Conservation (phyloP, 768 basidiomycete genomes). For the Phanerodontia chrysosporium region DNA sequence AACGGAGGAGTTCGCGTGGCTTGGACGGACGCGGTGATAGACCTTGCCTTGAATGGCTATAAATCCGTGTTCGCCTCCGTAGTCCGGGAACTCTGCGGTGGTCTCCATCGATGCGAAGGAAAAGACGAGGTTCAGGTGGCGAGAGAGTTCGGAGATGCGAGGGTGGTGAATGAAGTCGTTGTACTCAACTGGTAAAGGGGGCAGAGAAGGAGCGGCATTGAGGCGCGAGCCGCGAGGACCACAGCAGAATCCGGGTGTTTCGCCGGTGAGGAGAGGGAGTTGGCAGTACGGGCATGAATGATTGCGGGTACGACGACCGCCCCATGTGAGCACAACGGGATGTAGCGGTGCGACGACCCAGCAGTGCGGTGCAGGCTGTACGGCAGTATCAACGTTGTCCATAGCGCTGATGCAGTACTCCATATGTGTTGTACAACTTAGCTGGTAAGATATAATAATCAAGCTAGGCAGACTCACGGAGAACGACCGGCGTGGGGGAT, state of each 20-base stretch:
- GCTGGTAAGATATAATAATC: too few relatives aligned
- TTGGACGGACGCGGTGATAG: constrained; percentile 29
- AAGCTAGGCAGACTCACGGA: too few relatives aligned
- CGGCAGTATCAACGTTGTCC: too few relatives aligned
- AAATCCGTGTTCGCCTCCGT: constrained; percentile 13
- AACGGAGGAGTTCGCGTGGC: constrained; percentile 24
- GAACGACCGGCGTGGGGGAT: too few relatives aligned
- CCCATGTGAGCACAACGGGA: too few relatives aligned
- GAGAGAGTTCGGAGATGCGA: constrained; percentile 23
- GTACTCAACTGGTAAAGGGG: constrained; percentile 26
- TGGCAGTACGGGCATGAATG: constrained; percentile 23
- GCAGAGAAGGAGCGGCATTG: constrained; percentile 22
- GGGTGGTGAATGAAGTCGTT: constrained; percentile 22
- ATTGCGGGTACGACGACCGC: too few relatives aligned
- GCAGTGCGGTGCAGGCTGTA: too few relatives aligned
- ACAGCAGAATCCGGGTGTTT: constrained; percentile 30
- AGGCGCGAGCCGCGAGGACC: constrained; percentile 22
- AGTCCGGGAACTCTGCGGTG: constrained; percentile 20
- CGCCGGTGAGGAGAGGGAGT: constrained; percentile 27
- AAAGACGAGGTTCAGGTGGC: constrained; percentile 27
- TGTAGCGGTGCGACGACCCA: too few relatives aligned
- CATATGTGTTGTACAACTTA: too few relatives aligned
- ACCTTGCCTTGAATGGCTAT: constrained; percentile 29
- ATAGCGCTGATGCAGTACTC: too few relatives aligned
- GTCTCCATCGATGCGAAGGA: constrained; percentile 31